These are phyloP conservation scores for Apiotrichum brassicae DNA, from an alignment of 1,284 basidiomycete species.

Conservation along the genomic window DNA sequence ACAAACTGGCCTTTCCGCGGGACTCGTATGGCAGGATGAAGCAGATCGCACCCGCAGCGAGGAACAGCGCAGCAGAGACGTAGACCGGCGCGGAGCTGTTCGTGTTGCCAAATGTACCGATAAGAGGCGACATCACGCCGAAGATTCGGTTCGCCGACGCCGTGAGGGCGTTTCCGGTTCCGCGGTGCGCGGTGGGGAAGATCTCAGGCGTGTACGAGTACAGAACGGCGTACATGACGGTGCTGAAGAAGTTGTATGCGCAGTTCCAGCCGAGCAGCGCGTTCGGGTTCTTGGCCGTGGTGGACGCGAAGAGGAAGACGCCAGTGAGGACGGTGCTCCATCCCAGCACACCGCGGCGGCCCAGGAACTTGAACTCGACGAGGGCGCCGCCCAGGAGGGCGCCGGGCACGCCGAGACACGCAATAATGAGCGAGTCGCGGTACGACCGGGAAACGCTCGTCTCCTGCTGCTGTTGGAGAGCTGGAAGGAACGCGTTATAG, in stretches of 20 bases:
- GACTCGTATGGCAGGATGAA: constrained; percentile 66
- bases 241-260: constrained; percentile 51
- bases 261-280: constrained; percentile 57
- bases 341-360: constrained; percentile 54
- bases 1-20: constrained; percentile 53
- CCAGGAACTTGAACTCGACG: constrained; percentile 53
- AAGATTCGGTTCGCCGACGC: constrained; percentile 56
- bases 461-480: constrained; percentile 50
- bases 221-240: constrained; percentile 37
- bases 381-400: constrained; percentile 55
- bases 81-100: constrained; percentile 62
- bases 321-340: constrained; percentile 53
- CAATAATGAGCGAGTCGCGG: constrained; percentile 51
- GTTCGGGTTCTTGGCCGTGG: constrained; percentile 53
- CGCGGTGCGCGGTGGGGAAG: constrained; percentile 60
- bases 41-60: constrained; percentile 58
- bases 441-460: constrained; percentile 47
- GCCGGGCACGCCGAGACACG: constrained; percentile 54
- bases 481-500: constrained; percentile 53
- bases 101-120: constrained; percentile 27
- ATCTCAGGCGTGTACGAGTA: constrained; percentile 57
- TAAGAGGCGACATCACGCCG: constrained; percentile 46
- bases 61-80: constrained; percentile 60
- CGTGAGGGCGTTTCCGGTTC: constrained; percentile 59
- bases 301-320: constrained; percentile 59